A percentile compares a stretch with the other conserved stretches of the same genome.
Evolutionary conservation across 768 basidiomycete genomes (phyloP).

Genomic region (Mycena haematopus): DNA sequence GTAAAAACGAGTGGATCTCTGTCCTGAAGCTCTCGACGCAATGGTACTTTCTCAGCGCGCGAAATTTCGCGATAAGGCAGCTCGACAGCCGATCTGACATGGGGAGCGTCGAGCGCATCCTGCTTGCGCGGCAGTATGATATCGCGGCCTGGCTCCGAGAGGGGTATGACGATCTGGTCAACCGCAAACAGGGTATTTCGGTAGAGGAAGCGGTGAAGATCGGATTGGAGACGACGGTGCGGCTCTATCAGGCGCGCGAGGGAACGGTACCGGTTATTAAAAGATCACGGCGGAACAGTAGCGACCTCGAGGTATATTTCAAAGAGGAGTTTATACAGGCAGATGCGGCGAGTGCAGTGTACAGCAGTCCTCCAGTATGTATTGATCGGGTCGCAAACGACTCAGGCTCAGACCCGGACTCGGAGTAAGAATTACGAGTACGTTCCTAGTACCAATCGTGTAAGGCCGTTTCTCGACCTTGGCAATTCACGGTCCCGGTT

Average conservation of each 20-base stretch:
- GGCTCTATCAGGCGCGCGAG: conserved; percentile 25
- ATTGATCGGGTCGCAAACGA: too few species aligned
- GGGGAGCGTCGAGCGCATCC: conserved; percentile 37
- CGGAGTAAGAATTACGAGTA: too few species aligned
- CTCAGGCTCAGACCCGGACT: too few species aligned
- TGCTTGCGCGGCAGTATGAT: conserved; percentile 38
- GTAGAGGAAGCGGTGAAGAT: conserved; percentile 26
- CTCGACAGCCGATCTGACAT: conserved; percentile 27
- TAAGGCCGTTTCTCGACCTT: too few species aligned
- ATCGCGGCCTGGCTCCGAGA: conserved; percentile 43
- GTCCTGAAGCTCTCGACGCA: conserved; percentile 39
- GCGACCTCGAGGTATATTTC: conserved; percentile 4
- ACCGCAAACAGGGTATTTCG: conserved; percentile 32
- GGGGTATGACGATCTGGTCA: conserved; percentile 37
- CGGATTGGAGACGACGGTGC: conserved; percentile 16
- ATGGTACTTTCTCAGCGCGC: conserved; percentile 37
- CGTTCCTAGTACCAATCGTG: too few species aligned
- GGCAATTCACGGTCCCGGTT: too few species aligned
- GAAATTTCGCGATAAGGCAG: conserved; percentile 35
- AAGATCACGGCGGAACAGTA: not conserved
- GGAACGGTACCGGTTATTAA: not conserved
- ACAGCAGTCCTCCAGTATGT: too few species aligned
- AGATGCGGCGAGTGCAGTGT: not conserved
- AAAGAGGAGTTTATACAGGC: not conserved
- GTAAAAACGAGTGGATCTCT: conserved; percentile 37